Evolutionary conservation across 2,329 filamentous ascomycete genomes (phyloP).

Genomic region (Periconia macrospinosa): DNA sequence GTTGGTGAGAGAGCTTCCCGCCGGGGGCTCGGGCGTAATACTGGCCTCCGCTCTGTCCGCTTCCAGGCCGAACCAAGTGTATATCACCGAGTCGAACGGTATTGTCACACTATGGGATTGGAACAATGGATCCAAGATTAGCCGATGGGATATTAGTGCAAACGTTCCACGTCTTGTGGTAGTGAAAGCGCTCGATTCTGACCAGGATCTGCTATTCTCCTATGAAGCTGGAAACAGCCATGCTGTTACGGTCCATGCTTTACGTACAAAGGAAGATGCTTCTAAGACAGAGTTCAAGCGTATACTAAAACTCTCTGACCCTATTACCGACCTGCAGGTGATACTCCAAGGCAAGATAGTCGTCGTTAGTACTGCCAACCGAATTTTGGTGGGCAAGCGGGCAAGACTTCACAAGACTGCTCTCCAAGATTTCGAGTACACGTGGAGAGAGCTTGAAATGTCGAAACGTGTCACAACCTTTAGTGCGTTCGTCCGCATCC

Average conservation of each 20-base stretch:
- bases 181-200: conserved; percentile 28
- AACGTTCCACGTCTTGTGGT: conserved; percentile 40
- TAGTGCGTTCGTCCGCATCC: conserved; percentile 46
- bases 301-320: conserved; percentile 41
- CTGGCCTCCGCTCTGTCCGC: conserved; percentile 57
- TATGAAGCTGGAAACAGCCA: conserved; percentile 44
- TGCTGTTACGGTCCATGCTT: conserved; percentile 40
- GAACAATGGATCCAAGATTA: conserved; percentile 49
- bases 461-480: conserved; percentile 60
- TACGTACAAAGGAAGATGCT: conserved; percentile 29
- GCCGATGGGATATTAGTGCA: conserved; percentile 47
- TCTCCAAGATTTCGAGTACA: conserved; percentile 47
- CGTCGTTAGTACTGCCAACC: conserved; percentile 56
- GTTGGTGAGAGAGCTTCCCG: conserved; percentile 70
- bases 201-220: conserved; percentile 43
- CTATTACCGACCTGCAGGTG: conserved; percentile 45
- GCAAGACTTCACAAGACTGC: conserved; percentile 35
- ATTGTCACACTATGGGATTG: conserved; percentile 62
- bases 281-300: conserved; percentile 37
- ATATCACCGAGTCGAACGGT: conserved; percentile 56
- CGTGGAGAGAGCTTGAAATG: conserved; percentile 58
- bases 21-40: conserved; percentile 47
- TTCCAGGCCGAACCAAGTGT: conserved; percentile 54
- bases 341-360: conserved; percentile 62
- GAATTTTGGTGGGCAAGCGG: conserved; percentile 63